phyloP scores from a whole-genome alignment of 208 protist genomes.

The Wallacemonas collosoma region DNA sequence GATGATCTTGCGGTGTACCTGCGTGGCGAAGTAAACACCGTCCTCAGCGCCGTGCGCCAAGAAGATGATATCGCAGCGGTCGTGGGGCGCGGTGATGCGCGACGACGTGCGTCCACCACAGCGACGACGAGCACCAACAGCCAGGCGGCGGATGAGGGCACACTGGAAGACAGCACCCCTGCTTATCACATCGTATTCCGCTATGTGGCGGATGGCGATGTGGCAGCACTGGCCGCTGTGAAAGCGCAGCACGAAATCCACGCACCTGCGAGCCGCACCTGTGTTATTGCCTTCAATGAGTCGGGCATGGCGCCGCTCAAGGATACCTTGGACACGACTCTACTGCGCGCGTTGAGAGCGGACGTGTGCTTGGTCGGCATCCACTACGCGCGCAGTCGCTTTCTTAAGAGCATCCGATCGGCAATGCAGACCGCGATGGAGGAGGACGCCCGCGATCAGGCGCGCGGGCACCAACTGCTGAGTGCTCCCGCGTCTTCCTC shows the following conservation, averaged over 20 bases:
- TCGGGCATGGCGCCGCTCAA: conserved; percentile 38
- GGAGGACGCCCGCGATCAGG: conserved; percentile 15
- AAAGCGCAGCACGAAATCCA: conserved; percentile 23
- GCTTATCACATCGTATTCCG: conserved; percentile 5
- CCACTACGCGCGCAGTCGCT: conserved; percentile 60
- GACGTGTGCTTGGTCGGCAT: conserved; percentile 70
- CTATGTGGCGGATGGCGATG: conserved; percentile 1
- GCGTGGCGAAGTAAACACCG: background rate
- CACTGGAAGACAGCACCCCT: background rate
- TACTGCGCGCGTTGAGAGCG: conserved; percentile 41
- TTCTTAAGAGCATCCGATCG: conserved; percentile 29
- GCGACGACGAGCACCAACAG: background rate
- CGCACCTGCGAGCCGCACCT: conserved; percentile 27
- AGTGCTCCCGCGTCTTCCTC: background rate
- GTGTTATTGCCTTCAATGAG: conserved; percentile 59
- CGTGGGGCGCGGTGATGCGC: background rate
- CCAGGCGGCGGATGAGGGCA: background rate
- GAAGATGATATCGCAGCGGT: conserved; percentile 11
- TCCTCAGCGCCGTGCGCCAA: conserved; percentile 4
- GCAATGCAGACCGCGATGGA: conserved; percentile 17
- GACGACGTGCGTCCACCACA: background rate
- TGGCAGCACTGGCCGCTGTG: background rate
- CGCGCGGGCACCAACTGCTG: background rate
- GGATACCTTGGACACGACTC: conserved; percentile 33
- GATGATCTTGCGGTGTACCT: conserved; percentile 7